phyloP scores from a whole-genome alignment of 129 eudicot species.

The Dittrichia graveolens region DNA sequence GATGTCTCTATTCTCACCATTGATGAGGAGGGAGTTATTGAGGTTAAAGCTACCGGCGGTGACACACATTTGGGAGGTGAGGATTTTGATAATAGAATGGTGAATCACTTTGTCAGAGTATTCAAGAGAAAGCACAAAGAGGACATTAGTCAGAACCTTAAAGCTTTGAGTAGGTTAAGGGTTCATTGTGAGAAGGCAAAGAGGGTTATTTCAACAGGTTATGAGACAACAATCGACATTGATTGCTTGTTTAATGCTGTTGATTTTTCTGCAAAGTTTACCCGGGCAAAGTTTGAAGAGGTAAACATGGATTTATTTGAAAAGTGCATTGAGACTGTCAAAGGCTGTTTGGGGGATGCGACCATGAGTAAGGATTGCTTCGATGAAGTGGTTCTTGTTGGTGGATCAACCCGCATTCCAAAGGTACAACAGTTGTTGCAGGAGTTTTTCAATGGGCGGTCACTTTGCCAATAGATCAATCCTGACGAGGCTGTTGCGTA shows the following conservation, averaged over 20 bases:
- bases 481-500: conserved; percentile 34
- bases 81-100: conserved; percentile 37
- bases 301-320: conserved; percentile 19
- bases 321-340: conserved; percentile 13
- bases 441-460: conserved; percentile 25
- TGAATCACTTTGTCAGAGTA: conserved; percentile 14
- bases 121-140: conserved; percentile 28
- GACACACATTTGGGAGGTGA: conserved; percentile 38
- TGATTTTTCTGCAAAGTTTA: conserved; percentile 26
- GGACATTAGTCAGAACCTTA: conserved; percentile 25
- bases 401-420: conserved; percentile 25
- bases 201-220: conserved; percentile 23
- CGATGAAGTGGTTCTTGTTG: conserved; percentile 26
- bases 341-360: neutral
- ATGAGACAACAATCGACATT: conserved; percentile 20
- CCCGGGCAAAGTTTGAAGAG: conserved; percentile 29
- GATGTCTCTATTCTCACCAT: conserved; percentile 36
- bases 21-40: conserved; percentile 12
- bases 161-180: conserved; percentile 37
- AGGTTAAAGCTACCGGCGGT: conserved; percentile 39
- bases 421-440: conserved; percentile 21
- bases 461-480: conserved; percentile 15
- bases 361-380: conserved; percentile 6
- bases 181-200: conserved; percentile 36
- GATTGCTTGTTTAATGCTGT: conserved; percentile 23